Evolutionary conservation across 768 basidiomycete species (phyloP).

Genomic region (Russula lepida): DNA sequence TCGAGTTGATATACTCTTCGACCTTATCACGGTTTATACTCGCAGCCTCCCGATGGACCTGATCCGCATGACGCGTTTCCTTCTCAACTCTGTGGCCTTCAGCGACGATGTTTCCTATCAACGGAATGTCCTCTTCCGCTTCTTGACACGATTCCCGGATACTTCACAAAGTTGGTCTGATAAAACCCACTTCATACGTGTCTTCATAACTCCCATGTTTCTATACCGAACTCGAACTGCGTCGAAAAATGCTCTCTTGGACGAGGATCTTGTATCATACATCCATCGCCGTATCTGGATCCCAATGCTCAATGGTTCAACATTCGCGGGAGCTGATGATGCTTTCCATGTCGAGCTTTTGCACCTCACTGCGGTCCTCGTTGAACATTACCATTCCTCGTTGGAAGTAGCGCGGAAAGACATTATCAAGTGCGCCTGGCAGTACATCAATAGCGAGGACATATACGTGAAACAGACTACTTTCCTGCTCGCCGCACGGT

Average conservation of each 20-base stretch:
- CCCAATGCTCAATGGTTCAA: conserved; percentile 50
- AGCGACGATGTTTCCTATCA: conserved; percentile 60
- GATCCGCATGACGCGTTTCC: conserved; percentile 69
- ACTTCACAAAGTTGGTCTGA: conserved; percentile 54
- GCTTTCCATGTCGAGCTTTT: conserved; percentile 85
- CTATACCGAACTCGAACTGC: conserved; percentile 58
- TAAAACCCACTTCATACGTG: conserved; percentile 72
- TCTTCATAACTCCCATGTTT: conserved; percentile 81
- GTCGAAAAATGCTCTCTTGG: conserved; percentile 54
- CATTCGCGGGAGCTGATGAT: conserved; percentile 62
- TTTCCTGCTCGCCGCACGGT: conserved; percentile 82
- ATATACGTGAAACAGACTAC: conserved; percentile 88
- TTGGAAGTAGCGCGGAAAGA: conserved; percentile 80
- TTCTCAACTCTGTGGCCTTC: conserved; percentile 78
- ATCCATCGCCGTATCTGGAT: conserved; percentile 77
- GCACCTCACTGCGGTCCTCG: conserved; percentile 79
- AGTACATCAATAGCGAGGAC: conserved; percentile 79
- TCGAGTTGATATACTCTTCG: conserved; percentile 84
- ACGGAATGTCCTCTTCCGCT: conserved; percentile 76
- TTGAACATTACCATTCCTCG: conserved; percentile 76
- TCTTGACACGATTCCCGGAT: conserved; percentile 78
- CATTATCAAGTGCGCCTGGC: conserved; percentile 90
- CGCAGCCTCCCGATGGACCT: conserved; percentile 77
- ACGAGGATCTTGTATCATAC: conserved; percentile 58
- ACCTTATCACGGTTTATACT: conserved; percentile 73